Percentiles rank a stretch among this genome's conserved stretches.
Conservation (phyloP, 495 filamentous ascomycete species). For the Melanomma pulvis-pyrius region DNA sequence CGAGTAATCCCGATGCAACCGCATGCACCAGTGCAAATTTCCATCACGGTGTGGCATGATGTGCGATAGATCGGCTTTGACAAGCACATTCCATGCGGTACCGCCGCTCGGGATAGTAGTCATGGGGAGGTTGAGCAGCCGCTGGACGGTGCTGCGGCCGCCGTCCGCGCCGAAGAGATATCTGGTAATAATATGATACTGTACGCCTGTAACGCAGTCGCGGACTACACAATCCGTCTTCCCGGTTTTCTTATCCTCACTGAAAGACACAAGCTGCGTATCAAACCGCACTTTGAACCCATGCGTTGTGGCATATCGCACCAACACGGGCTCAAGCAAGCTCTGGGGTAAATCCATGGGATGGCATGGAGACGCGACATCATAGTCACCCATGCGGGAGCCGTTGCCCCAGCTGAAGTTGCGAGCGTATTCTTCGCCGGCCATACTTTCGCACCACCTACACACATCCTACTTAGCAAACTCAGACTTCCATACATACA, state of each 20-base stretch:
- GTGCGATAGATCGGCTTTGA: slow-evolving; percentile 57
- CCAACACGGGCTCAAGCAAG: slow-evolving; percentile 51
- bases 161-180: slow-evolving; percentile 65
- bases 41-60: slow-evolving; percentile 54
- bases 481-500: too few relatives aligned
- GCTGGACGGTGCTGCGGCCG: slow-evolving; percentile 52
- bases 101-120: slow-evolving; percentile 16
- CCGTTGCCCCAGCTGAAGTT: slow-evolving; percentile 58
- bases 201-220: slow-evolving; percentile 48
- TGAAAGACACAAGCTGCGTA: slow-evolving; percentile 44
- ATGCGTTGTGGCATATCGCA: slow-evolving; percentile 45
- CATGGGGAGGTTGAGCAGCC: slow-evolving; percentile 17
- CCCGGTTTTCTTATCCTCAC: slow-evolving; percentile 39
- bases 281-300: slow-evolving; percentile 51
- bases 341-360: slow-evolving; percentile 53
- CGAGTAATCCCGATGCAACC: slow-evolving; percentile 51
- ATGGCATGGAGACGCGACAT: slow-evolving; percentile 49
- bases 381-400: slow-evolving; percentile 55
- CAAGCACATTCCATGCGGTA: slow-evolving; percentile 23
- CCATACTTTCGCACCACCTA: slow-evolving; percentile 53
- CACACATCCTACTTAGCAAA: too few relatives aligned
- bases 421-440: slow-evolving; percentile 58
- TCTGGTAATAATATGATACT: slow-evolving; percentile 53
- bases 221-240: slow-evolving; percentile 46
- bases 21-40: slow-evolving; percentile 61